Conservation (phyloP, 169 alveolate genomes). For the Eimeria nieschulzi region DNA sequence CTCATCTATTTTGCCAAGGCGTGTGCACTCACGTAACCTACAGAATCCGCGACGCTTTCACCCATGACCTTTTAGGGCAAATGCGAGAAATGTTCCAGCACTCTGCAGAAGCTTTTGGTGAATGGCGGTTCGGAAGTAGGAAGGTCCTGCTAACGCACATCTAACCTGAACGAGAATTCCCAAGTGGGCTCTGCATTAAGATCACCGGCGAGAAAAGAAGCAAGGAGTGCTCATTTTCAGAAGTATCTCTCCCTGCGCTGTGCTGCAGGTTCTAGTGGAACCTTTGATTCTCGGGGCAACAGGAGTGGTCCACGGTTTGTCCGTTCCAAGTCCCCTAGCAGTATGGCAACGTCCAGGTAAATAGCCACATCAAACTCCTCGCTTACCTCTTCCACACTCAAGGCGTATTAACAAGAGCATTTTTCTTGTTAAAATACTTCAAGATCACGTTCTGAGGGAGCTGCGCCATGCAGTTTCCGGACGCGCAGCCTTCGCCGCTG, state of each 20-base stretch:
- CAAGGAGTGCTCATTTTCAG: neutral
- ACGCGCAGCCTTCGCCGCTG: neutral
- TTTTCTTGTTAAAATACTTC: neutral
- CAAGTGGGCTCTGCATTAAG: neutral
- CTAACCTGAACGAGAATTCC: neutral
- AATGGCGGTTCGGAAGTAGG: conserved; percentile 52
- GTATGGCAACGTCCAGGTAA: conserved; percentile 64
- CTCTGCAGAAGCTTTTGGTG: conserved; percentile 26
- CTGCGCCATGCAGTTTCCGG: no score
- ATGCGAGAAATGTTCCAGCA: conserved; percentile 44
- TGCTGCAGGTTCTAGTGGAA: conserved; percentile 31
- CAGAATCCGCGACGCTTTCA: conserved; percentile 49
- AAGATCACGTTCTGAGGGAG: neutral
- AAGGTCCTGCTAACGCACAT: conserved; percentile 1
- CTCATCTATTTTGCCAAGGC: neutral
- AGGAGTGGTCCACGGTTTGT: conserved; percentile 19
- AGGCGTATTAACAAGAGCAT: neutral
- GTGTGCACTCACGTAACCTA: neutral
- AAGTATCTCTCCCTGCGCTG: neutral
- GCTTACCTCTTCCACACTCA: no score
- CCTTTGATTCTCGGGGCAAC: neutral
- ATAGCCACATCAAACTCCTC: neutral
- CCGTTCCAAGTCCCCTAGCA: neutral
- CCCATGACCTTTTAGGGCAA: conserved; percentile 43
- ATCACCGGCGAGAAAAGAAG: neutral